Base-by-base conservation (phyloP, 345 rosid species). In the Gossypium rotundifolium region DNA sequence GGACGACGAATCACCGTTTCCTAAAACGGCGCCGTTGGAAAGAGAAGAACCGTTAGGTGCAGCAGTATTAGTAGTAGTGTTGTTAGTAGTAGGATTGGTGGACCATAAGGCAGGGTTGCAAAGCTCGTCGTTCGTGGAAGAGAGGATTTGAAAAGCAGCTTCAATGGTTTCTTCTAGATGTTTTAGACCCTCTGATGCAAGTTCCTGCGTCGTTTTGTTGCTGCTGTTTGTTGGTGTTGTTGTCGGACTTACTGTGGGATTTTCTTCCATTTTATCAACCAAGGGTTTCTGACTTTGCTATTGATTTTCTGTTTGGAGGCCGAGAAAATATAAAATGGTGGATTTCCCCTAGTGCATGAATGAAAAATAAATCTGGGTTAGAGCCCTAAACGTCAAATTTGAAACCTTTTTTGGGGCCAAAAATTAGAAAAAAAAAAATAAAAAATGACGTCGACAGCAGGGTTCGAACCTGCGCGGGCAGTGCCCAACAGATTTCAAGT, bases 121-220 rank as follows among this genome's bases (percentile, higher is more conserved):
- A 51, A 96, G 97, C 90, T 93, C 98, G 75, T 93, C 95, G 80
- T 93, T 93, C 93, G 91, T 93, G 77, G 96, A 88, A 53, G 89
- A 83, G 74, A 96, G 88, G 29, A 96, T 90, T 81, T 85, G 91
- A 78, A 83, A 93, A 16, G 96, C 98, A 1, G 98, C 88, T 79
- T 90, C 88, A 29, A 96, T 89, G 14, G 96, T 96, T 61, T 93
- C 93, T 77, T 96, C 93, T 11, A 96, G 83, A 84, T 91, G 89
- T 84, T 85, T 91, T 81, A 90, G 93, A 27, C 98, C 98, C 71
- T 90, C 98, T 57, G 84, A 81, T 33, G 99, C 98, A 6, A 96
- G 87, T 78, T 96, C 96, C 81, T 88, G 90, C 11, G 96, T 88
- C 67, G 94, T 84, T 83, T 86, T 86, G 42, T 9, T 25, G 72